A percentile compares a stretch with the other conserved stretches of the same genome.
These are phyloP conservation scores for Microcera coccophila DNA, from an alignment of 2,329 filamentous ascomycete genomes.

Conservation along the genomic window DNA sequence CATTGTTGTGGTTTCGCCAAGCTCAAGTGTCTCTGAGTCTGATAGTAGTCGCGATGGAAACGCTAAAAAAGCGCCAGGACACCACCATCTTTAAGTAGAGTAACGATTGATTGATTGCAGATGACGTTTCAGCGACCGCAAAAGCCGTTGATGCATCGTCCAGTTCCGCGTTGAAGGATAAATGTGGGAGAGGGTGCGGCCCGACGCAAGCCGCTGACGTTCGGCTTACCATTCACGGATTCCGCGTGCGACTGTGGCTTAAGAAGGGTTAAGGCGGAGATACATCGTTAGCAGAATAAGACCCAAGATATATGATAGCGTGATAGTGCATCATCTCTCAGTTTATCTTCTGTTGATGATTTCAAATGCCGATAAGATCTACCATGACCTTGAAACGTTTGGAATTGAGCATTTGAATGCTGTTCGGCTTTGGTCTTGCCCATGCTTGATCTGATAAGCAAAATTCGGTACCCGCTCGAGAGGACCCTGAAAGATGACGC, in stretches of 20 bases:
- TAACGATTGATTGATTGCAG: not conserved
- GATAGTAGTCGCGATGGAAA: not conserved
- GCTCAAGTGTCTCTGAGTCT: not conserved
- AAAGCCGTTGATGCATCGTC: conserved; percentile 16
- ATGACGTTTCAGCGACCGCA: conserved; percentile 20
- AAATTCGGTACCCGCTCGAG: not conserved
- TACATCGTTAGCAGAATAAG: too few relatives aligned
- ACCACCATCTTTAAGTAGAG: conserved; percentile 21
- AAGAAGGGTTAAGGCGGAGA: conserved; percentile 5
- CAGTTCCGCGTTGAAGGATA: conserved; percentile 23
- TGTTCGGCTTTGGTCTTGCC: not conserved
- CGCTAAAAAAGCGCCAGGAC: conserved; percentile 8
- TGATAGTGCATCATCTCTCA: too few relatives aligned
- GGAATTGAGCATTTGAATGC: too few relatives aligned
- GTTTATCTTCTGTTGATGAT: too few relatives aligned
- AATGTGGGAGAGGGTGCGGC: conserved; percentile 14
- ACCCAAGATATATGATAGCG: too few relatives aligned
- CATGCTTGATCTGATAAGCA: not conserved
- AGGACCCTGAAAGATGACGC: not conserved
- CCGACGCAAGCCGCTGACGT: conserved; percentile 27
- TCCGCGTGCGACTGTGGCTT: conserved; percentile 16
- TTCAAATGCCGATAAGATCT: too few relatives aligned
- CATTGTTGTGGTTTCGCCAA: conserved; percentile 35
- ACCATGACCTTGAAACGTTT: too few relatives aligned
- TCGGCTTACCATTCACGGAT: conserved; percentile 16